Base-by-base conservation (phyloP, 768 basidiomycete species). In the Tylopilus balloui region DNA sequence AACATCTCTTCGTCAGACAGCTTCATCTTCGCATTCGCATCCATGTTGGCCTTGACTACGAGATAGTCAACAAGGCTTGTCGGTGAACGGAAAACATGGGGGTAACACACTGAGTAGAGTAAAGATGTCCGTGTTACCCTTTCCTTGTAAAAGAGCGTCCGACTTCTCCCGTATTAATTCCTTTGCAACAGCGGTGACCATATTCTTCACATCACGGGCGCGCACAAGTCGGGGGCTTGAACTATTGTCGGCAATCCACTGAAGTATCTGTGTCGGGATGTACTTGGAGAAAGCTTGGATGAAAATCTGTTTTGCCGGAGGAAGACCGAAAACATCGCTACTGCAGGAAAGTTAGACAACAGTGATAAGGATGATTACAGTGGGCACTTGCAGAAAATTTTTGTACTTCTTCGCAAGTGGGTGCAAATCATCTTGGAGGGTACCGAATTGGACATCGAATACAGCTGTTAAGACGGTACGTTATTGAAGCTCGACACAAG, bases 71-170 rank as follows among this genome's bases (percentile, higher is more conserved):
- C 11, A 37, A 41, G 2, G 9, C 11, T 8, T 24, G 10, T 12
- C 13, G 7, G 9, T 9, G 15, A 31, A 10, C 10, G 8, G n/a
- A 10, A 5, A 31, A 25, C 17, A 14, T 5, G 19, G 19, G 4
- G 1, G n/a, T 3, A 14, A 42, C 67, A 38, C 41, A 76, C 77
- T 66, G 25, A 79, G 60, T 15, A 78, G 55, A 51, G 68, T 55
- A 12, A 38, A 39, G 15, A 60, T 42, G 15, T 58, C 59, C 7
- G 25, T 29, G n/a, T 36, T 49, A 3, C 44, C 40, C 40, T 51
- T 58, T 20, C 48, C 51, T 34, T 46, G 42, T 15, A 57, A 37
- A 12, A 57, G 44, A 0, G 48, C 23, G 0, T 46, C 41, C 3
- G 40, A 47, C 20, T 52, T 56, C 15, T 60, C 47, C 42, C 13